A percentile compares a stretch with the other conserved stretches of the same genome.
phyloP scores from a whole-genome alignment of 768 basidiomycete genomes.

The Mycena leptocephala region DNA sequence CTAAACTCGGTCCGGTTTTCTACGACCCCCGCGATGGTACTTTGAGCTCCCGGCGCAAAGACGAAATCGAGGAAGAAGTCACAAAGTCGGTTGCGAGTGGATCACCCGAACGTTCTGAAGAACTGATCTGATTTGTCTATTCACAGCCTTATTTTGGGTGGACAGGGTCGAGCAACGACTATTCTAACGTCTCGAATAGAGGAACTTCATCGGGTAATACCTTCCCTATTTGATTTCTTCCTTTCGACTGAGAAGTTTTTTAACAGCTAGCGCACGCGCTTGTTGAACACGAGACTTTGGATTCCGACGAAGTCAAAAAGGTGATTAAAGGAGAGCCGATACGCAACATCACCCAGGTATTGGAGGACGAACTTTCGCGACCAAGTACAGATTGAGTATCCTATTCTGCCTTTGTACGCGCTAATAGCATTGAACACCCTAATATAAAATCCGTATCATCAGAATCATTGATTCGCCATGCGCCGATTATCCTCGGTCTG shows the following conservation, averaged over 20 bases:
- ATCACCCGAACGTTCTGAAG: conserved; percentile 21
- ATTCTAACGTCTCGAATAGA: conserved; percentile 78
- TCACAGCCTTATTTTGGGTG: conserved; percentile 74
- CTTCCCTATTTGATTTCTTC: conserved; percentile 19
- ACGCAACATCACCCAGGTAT: conserved; percentile 76
- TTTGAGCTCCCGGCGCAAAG: conserved; percentile 83
- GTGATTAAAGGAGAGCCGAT: conserved; percentile 90
- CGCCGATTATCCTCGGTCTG: neutral
- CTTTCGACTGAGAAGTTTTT: conserved; percentile 31
- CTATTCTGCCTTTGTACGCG: neutral
- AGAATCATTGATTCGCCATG: conserved; percentile 6
- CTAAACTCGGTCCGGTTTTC: conserved; percentile 88
- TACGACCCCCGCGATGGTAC: conserved; percentile 81
- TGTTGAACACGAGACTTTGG: conserved; percentile 96
- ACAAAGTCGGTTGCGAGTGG: conserved; percentile 68
- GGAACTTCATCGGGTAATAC: conserved; percentile 82
- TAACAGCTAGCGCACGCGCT: conserved; percentile 92
- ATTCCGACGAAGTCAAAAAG: conserved; percentile 87
- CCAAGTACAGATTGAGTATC: conserved; percentile 34
- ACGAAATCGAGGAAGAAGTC: conserved; percentile 93
- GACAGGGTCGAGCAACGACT: conserved; percentile 76
- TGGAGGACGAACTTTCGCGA: conserved; percentile 70
- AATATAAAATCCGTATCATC: neutral
- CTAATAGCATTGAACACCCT: neutral
- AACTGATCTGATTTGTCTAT: conserved; percentile 24